Evolutionary conservation across 1,284 basidiomycete genomes (phyloP), one percentile per base, ranked within the genome.

Genomic region (Tetrapyrgos nigripes): DNA sequence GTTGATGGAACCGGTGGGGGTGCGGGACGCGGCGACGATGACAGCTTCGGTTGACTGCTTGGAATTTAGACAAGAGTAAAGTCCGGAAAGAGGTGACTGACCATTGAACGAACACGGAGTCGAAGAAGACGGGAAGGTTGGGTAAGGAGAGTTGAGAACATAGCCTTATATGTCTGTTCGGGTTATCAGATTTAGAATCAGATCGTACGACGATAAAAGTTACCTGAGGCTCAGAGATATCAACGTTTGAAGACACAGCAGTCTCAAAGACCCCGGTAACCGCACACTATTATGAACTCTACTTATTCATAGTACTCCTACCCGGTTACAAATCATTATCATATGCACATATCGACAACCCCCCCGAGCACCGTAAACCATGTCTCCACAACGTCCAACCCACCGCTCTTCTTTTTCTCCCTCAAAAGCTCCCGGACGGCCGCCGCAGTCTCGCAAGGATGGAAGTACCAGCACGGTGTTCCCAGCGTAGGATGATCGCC

Each of bases 21-120:
- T 99, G 66, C 97, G 90, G 57, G 93, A 89, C 33, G 96, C 97
- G 66, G 93, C 89, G 71, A 98, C 91, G 79, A 99, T 97, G 81
- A 94, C 96, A 68, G 93, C 94, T 87, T 96, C 87, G 79, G 89
- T 86, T 69, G 71, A 73, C 78, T 80, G 70, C 62, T 64, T 71
- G 74, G 53, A 69, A 71, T 70, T 73, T 60, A 64, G 46, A 50
- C 53, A 45, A 31, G 50, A 62, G 53, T 63, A 61, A 50, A 31
- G 47, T 31, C 17, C 19, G 50, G 48, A 26, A 14, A 19, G 45
- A 49, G 19, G 50, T 47, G 44, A 72, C 75, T 19, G 55, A 84
- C 85, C 84, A 87, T 86, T 53, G 78, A 53, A 56, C 76, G 73
- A 53, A 65, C 56, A 28, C 64, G 62, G 33, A 46, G 43, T 24